phyloP scores from a whole-genome alignment of 139 green algal genomes.

The Dunaliella sp. region DNA sequence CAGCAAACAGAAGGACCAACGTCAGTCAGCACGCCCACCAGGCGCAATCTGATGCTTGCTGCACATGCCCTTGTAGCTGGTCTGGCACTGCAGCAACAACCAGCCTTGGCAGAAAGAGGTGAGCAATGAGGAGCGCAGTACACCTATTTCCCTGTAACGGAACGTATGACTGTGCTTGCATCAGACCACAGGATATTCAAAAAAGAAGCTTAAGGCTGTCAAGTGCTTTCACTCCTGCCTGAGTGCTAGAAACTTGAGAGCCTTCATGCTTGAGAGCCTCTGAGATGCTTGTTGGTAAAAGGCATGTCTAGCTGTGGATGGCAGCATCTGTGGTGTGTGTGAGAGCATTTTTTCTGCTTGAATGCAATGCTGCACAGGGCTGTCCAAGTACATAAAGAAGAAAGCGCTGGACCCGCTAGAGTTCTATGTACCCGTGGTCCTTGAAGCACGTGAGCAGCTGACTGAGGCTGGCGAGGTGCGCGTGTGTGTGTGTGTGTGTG shows the following conservation, averaged over 20 bases:
- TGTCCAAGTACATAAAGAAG: conserved; percentile 12
- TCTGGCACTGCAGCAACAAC: neutral
- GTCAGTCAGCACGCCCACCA: conserved; percentile 1
- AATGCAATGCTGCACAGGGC: neutral
- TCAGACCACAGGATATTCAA: too few species aligned
- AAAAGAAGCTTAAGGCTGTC: neutral
- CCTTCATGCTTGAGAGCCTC: neutral
- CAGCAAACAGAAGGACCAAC: neutral
- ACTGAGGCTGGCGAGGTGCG: neutral
- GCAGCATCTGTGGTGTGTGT: too few species aligned
- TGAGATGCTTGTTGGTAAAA: neutral
- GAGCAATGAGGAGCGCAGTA: too few species aligned
- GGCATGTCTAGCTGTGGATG: neutral
- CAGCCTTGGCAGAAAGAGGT: neutral
- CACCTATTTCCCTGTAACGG: too few species aligned
- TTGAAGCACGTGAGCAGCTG: conserved; percentile 43
- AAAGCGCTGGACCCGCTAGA: conserved; percentile 47
- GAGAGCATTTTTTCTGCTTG: neutral
- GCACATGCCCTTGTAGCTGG: neutral
- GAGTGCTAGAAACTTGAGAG: neutral
- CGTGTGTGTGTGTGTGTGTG: too few species aligned
- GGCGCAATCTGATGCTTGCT: neutral
- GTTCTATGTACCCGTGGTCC: conserved; percentile 49
- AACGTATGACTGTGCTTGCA: too few species aligned
- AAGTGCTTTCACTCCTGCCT: neutral